Evolutionary conservation across 176 grass and related monocot genomes (phyloP), one percentile per base, ranked within the genome.

Genomic region (Saccharum officinarum): DNA sequence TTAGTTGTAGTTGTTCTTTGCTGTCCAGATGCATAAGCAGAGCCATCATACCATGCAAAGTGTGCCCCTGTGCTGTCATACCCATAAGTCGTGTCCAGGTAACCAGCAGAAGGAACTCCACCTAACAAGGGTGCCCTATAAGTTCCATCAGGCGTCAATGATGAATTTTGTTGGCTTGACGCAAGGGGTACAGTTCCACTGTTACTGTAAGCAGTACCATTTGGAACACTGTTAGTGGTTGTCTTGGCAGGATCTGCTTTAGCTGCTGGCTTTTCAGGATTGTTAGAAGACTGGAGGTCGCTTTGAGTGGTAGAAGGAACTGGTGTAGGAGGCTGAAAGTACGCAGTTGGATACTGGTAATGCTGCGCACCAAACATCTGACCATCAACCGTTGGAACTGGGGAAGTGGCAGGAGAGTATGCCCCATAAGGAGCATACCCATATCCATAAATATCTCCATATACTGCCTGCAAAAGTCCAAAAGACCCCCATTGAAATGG

Each of bases 391-490:
- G 96, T 92, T 60, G 93, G 96, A 69, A 89, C 91, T 66, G 96
- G 91, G 65, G 96, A 95, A 84, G 83, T 90, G n/a, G 93, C 94
- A 78, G 96, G 91, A 52, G 89, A 87, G 76, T 98, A 98, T 4
- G 96, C 83, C 61, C 83, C 87, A 72, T 92, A 98, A 79, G 93
- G 93, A 77, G 91, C 87, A 88, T 98, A 98, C 81, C 96, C 96
- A 86, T 98, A 95, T 79, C 96, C 96, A 91, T 98, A 95, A 85
- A 98, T 83, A 68, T 98, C 93, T 85, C 96, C 96, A 82, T 94
- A 95, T 38, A 98, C 85, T 81, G 91, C 89, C 96, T 98, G 89
- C 16, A 8, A 31, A 80, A 85, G 62, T 70, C 33, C 22, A 77
- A 47, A 47, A 73, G 11, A 0, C 0, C 10, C 4, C 10, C 4